phyloP scores from a whole-genome alignment of 169 alveolate species.

The Amoebophrya sp. region DNA sequence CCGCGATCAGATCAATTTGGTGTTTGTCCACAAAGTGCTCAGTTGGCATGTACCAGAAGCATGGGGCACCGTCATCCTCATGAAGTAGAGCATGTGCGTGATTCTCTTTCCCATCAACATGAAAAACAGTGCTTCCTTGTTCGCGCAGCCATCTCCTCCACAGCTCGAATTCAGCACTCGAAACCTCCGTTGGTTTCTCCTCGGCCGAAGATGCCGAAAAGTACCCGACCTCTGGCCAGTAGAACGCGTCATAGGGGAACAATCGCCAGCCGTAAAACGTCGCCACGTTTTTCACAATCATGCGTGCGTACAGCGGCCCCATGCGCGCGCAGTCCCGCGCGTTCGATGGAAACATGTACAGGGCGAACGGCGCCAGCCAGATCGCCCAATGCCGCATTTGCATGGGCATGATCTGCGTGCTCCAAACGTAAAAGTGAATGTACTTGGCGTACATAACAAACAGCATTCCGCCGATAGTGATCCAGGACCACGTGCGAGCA shows the following conservation, averaged over 20 bases:
- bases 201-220: no score
- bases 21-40: no score
- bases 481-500: neutral
- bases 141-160: no score
- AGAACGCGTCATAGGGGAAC: neutral
- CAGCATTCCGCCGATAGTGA: neutral
- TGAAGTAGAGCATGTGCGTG: no score
- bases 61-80: no score
- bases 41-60: no score
- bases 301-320: neutral
- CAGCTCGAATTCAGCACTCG: no score
- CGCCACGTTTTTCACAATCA: neutral
- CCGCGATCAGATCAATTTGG: no score
- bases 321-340: neutral
- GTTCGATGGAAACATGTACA: neutral
- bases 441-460: neutral
- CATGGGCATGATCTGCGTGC: neutral
- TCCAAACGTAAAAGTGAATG: neutral
- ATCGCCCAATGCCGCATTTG: neutral
- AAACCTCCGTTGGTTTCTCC: no score
- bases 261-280: neutral
- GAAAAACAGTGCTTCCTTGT: no score
- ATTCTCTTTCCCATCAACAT: no score
- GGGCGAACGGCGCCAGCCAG: slow-evolving; percentile 14
- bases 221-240: neutral